These are phyloP conservation scores for Ogataea saltuana DNA, from an alignment of 805 yeast genomes.

Conservation along the genomic window DNA sequence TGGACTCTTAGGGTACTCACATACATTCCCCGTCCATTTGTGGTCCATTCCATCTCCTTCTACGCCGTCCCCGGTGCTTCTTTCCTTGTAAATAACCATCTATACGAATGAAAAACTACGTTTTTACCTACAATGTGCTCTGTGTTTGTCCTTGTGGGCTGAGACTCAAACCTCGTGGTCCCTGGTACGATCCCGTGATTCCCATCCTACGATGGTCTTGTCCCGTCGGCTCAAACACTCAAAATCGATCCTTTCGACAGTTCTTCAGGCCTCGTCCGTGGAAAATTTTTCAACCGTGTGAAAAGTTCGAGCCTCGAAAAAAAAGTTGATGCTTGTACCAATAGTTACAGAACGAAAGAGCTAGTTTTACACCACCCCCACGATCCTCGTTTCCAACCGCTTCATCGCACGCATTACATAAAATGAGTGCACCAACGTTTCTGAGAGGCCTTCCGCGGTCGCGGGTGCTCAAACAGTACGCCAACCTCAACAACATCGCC, in stretches of 20 bases:
- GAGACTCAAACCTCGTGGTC: too few relatives aligned
- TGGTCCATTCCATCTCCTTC: too few relatives aligned
- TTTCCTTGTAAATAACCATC: slow-evolving; percentile 2
- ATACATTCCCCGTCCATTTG: too few relatives aligned
- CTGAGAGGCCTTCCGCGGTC: slow-evolving; percentile 41
- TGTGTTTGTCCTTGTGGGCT: background rate
- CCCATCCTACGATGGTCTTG: too few relatives aligned
- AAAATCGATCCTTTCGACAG: background rate
- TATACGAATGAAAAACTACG: slow-evolving; percentile 2
- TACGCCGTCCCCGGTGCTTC: background rate
- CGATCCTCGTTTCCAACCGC: too few relatives aligned
- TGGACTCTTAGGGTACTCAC: background rate
- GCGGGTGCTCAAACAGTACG: slow-evolving; percentile 47
- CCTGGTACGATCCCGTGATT: too few relatives aligned
- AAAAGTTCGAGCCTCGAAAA: too few relatives aligned
- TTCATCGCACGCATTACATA: background rate
- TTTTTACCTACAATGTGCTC: background rate
- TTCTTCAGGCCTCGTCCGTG: slow-evolving; percentile 3
- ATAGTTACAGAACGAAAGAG: too few relatives aligned
- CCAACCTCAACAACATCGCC: slow-evolving; percentile 51
- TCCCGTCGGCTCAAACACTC: background rate
- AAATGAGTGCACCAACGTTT: slow-evolving; percentile 26
- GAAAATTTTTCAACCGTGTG: slow-evolving; percentile 10
- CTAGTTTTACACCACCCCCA: too few relatives aligned
- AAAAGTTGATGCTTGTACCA: too few relatives aligned